Evolutionary conservation across 805 yeast genomes (phyloP).

Genomic region (Monosporozyma aerobia): DNA sequence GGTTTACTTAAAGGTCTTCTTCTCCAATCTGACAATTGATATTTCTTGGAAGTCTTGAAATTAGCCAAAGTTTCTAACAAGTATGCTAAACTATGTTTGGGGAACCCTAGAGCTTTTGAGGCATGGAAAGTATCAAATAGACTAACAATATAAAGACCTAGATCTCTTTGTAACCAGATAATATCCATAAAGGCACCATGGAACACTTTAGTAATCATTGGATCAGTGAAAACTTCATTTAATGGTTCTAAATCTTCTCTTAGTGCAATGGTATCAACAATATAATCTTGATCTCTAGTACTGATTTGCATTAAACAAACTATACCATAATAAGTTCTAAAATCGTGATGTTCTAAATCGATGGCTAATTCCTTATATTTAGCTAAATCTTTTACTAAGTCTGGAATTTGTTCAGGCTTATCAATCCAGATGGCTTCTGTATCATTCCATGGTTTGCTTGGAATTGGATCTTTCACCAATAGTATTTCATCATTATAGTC

Average conservation of each 20-base stretch:
- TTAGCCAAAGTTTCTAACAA: slow-evolving; percentile 70
- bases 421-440: slow-evolving; percentile 69
- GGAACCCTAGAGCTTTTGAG: slow-evolving; percentile 65
- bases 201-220: slow-evolving; percentile 71
- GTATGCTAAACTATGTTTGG: slow-evolving; percentile 76
- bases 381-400: slow-evolving; percentile 47
- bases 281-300: slow-evolving; percentile 69
- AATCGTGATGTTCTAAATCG: slow-evolving; percentile 94
- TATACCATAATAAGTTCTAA: slow-evolving; percentile 79
- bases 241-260: slow-evolving; percentile 60
- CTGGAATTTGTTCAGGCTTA: slow-evolving; percentile 38
- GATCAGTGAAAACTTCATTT: slow-evolving; percentile 74
- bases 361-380: slow-evolving; percentile 65
- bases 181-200: slow-evolving; percentile 98
- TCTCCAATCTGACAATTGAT: slow-evolving; percentile 97
- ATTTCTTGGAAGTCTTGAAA: slow-evolving; percentile 85
- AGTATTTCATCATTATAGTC: slow-evolving; percentile 58
- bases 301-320: slow-evolving; percentile 92
- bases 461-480: slow-evolving; percentile 38
- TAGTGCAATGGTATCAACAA: slow-evolving; percentile 74
- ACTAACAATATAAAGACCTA: slow-evolving; percentile 83
- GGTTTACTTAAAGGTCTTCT: slow-evolving; percentile 69
- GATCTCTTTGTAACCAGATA: slow-evolving; percentile 91
- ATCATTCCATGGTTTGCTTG: slow-evolving; percentile 54
- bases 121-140: slow-evolving; percentile 93